Conservation (phyloP, 2,329 filamentous ascomycete genomes). For the Colletotrichum orchidophilum region DNA sequence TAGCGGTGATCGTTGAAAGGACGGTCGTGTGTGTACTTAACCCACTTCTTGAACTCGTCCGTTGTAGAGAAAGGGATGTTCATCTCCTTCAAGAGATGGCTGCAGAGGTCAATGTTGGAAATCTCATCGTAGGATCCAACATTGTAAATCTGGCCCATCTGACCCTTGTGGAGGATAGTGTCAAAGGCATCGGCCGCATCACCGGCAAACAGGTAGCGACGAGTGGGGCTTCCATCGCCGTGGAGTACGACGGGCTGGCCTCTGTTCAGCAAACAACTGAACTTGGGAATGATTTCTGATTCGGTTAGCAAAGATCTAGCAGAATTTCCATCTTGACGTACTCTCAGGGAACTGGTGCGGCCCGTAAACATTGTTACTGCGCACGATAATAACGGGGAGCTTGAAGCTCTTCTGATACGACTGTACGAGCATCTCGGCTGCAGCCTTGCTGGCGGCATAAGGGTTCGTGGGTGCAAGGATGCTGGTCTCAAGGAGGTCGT, state of each 20-base stretch:
- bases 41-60: constrained; percentile 68
- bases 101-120: constrained; percentile 76
- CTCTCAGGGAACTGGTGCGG: constrained; percentile 87
- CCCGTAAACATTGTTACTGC: constrained; percentile 87
- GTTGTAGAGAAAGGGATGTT: constrained; percentile 60
- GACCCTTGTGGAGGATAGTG: constrained; percentile 82
- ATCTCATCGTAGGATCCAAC: constrained; percentile 82
- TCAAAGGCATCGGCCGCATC: constrained; percentile 86
- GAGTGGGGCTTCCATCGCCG: constrained; percentile 78
- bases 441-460: constrained; percentile 83
- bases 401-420: constrained; percentile 88
- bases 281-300: constrained; percentile 85
- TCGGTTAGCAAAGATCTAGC: constrained; percentile 13
- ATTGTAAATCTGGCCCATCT: constrained; percentile 82
- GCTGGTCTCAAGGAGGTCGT: constrained; percentile 77
- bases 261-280: constrained; percentile 76
- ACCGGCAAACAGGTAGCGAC: constrained; percentile 80
- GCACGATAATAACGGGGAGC: constrained; percentile 80
- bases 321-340: constrained; percentile 53
- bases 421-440: constrained; percentile 86
- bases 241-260: constrained; percentile 76
- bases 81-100: constrained; percentile 71
- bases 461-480: constrained; percentile 83
- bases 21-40: constrained; percentile 80
- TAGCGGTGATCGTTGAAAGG: constrained; percentile 83